Evolutionary conservation across 106 monocot genomes (phyloP).

Genomic region (Dendrobium chrysotoxum): DNA sequence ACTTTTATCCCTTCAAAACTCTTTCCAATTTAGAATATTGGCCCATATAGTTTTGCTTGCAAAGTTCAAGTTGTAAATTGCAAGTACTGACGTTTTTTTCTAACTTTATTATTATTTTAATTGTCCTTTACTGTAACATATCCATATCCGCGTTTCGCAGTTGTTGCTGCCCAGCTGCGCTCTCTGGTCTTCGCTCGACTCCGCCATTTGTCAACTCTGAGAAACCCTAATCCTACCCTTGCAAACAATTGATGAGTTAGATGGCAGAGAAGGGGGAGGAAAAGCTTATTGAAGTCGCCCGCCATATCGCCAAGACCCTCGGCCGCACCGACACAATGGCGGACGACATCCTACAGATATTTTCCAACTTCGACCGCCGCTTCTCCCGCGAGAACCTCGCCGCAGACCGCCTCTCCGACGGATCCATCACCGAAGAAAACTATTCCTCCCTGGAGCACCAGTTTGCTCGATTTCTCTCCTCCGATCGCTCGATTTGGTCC

Average conservation of each 20-base stretch:
- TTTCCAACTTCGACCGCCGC: constrained; percentile 79
- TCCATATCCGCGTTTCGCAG: not conserved
- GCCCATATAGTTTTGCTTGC: not conserved
- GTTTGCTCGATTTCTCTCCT: constrained; percentile 39
- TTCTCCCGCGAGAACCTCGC: constrained; percentile 76
- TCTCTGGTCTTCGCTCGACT: not conserved
- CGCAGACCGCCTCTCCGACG: constrained; percentile 6
- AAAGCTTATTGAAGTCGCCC: constrained; percentile 74
- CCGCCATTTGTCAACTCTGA: not conserved
- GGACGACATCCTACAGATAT: constrained; percentile 77
- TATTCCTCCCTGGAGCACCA: constrained; percentile 35
- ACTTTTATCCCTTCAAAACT: too few species aligned
- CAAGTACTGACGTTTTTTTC: not conserved
- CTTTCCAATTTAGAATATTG: not conserved
- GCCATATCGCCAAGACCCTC: constrained; percentile 71
- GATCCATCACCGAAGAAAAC: constrained; percentile 12
- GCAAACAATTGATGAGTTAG: not conserved
- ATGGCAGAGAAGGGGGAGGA: constrained; percentile 65
- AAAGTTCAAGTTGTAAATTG: not conserved
- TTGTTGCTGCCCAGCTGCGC: not conserved
- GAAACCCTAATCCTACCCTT: not conserved
- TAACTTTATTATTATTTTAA: not conserved
- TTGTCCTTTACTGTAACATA: not conserved
- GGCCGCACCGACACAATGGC: constrained; percentile 80
- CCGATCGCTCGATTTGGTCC: constrained; percentile 74